phyloP scores from a whole-genome alignment of 495 filamentous ascomycete genomes.

The Lasiosphaeria hispida region DNA sequence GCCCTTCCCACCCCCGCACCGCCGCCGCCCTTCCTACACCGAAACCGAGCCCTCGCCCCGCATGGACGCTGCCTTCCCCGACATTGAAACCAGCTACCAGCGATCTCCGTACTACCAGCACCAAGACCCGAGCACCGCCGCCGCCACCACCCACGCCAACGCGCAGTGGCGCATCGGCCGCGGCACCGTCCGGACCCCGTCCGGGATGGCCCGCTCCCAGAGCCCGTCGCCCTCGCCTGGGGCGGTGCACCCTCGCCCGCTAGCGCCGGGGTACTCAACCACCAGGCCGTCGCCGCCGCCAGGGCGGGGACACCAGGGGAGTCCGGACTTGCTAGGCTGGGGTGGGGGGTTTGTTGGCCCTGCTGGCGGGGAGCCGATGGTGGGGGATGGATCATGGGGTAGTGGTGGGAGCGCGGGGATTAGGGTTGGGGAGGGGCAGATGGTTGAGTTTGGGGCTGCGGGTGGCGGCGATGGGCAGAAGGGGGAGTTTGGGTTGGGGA shows the following conservation, averaged over 20 bases:
- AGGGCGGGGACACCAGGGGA: no score
- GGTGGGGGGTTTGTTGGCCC: no score
- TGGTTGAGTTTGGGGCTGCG: constrained; percentile 32
- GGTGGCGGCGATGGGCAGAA: neutral
- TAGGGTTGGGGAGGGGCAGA: constrained; percentile 24
- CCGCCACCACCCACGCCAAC: neutral
- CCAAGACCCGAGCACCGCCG: neutral
- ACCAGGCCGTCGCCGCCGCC: no score
- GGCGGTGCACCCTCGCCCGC: neutral
- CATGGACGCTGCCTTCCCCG: constrained; percentile 27
- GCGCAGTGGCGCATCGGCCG: neutral
- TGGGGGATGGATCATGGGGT: constrained; percentile 24
- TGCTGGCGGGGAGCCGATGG: constrained; percentile 24
- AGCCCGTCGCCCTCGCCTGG: neutral
- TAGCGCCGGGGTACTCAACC: no score
- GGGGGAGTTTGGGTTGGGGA: constrained; percentile 1
- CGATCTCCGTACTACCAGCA: constrained; percentile 32
- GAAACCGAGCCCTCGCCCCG: constrained; percentile 47
- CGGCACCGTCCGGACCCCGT: neutral
- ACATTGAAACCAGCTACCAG: constrained; percentile 41
- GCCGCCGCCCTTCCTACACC: constrained; percentile 35
- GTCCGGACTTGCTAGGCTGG: no score
- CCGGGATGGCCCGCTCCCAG: neutral
- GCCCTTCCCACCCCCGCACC: constrained; percentile 12
- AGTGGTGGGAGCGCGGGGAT: constrained; percentile 21